A percentile compares a stretch with the other conserved stretches of the same genome.
Evolutionary conservation across 306 rosid genomes (phyloP).

Genomic region (Phaseolus lunatus): DNA sequence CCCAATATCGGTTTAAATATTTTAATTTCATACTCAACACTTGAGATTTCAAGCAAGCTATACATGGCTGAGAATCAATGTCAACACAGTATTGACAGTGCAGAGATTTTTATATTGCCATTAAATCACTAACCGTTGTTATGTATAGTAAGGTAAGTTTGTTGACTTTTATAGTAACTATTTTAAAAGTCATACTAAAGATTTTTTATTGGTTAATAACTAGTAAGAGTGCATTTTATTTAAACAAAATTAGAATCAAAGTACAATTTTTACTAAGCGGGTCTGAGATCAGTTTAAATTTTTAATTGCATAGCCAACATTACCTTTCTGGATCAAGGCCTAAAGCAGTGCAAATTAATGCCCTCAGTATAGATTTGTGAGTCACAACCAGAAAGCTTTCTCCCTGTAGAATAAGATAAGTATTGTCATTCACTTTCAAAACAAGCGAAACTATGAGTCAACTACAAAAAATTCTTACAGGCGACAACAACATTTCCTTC

Average conservation of each 20-base stretch:
- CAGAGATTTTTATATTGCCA: background rate
- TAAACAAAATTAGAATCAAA: background rate
- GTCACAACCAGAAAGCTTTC: slow-evolving; percentile 73
- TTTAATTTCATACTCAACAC: background rate
- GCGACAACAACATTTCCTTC: slow-evolving; percentile 72
- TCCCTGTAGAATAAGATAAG: slow-evolving; percentile 59
- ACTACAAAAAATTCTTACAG: slow-evolving; percentile 58
- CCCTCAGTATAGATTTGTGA: slow-evolving; percentile 83
- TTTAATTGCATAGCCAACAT: slow-evolving; percentile 9
- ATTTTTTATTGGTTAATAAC: no score
- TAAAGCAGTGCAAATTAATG: slow-evolving; percentile 75
- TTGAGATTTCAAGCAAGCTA: background rate
- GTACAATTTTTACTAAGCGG: slow-evolving; percentile 14
- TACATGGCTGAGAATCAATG: no score
- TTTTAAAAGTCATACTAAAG: background rate
- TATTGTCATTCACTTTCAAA: slow-evolving; percentile 21
- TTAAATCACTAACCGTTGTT: background rate
- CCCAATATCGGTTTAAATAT: no score
- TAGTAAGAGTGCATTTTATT: background rate
- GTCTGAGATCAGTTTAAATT: background rate
- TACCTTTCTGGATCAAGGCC: slow-evolving; percentile 81
- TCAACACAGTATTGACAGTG: background rate
- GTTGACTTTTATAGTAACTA: no score
- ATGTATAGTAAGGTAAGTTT: no score
- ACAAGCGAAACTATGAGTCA: slow-evolving; percentile 19